phyloP scores from a whole-genome alignment of 2,329 filamentous ascomycete genomes.

The Cercospora zeina region DNA sequence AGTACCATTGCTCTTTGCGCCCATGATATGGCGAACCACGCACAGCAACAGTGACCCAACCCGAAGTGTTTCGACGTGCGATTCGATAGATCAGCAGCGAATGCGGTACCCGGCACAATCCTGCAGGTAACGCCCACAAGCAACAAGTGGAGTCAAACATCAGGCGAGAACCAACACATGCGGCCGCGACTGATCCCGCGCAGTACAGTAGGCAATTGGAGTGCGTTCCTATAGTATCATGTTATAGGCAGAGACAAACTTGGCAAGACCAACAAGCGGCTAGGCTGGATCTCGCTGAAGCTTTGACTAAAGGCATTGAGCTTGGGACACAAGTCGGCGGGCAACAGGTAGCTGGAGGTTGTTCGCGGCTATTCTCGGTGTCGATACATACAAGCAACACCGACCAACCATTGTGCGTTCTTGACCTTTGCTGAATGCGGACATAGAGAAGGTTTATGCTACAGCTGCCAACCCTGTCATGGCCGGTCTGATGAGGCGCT shows the following conservation, averaged over 20 bases:
- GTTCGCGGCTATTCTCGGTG: not conserved
- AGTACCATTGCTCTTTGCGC: not conserved
- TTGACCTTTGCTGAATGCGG: not conserved
- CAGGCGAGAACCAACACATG: not conserved
- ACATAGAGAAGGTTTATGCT: not conserved
- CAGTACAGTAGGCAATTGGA: not conserved
- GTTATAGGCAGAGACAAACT: too few relatives aligned
- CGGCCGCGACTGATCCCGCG: not conserved
- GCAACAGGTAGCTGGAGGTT: not conserved
- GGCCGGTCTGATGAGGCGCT: not conserved
- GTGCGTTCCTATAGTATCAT: too few relatives aligned
- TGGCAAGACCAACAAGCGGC: not conserved
- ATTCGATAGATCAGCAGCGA: not conserved
- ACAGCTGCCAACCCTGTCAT: not conserved
- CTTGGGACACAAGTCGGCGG: not conserved
- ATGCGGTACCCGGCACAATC: not conserved
- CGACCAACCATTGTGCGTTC: not conserved
- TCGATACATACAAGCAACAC: not conserved
- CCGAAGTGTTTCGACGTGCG: not conserved
- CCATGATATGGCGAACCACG: not conserved
- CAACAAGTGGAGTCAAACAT: not conserved
- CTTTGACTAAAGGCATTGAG: not conserved
- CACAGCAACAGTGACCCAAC: not conserved
- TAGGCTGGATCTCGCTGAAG: not conserved
- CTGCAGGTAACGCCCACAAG: not conserved